Evolutionary conservation across 257 asterid genomes (phyloP).

Genomic region (Mentha longifolia): DNA sequence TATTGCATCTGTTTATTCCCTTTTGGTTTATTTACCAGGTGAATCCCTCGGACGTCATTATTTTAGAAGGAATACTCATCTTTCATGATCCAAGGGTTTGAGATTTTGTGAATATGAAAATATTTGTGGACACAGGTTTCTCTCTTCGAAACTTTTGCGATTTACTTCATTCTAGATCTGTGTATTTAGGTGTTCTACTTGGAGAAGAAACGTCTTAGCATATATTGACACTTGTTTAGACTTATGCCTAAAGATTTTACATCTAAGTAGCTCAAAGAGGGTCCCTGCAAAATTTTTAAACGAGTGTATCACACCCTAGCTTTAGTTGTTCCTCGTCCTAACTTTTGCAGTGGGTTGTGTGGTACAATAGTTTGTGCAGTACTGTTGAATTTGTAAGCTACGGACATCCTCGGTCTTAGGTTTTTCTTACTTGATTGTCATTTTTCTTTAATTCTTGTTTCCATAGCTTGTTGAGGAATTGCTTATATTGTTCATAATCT

Average conservation of each 20-base stretch:
- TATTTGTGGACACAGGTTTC: no score
- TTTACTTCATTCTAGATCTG: no score
- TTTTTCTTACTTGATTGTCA: background rate
- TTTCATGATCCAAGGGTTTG: no score
- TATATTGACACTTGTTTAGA: constrained; percentile 2
- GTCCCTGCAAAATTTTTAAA: constrained; percentile 8
- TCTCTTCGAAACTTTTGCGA: no score
- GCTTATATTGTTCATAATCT: constrained; percentile 24
- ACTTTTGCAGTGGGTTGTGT: background rate
- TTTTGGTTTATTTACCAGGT: no score
- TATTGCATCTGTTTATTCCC: no score
- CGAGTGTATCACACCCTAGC: constrained; percentile 16
- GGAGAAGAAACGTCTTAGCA: constrained; percentile 9
- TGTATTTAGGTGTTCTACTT: no score
- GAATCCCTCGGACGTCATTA: no score
- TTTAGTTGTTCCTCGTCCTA: constrained; percentile 12
- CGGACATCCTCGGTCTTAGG: constrained; percentile 9
- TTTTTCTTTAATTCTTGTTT: constrained; percentile 24
- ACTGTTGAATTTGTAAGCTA: constrained; percentile 16
- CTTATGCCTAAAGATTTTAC: constrained; percentile 5
- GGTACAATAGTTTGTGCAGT: constrained; percentile 9
- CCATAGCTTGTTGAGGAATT: constrained; percentile 8
- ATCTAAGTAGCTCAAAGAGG: constrained; percentile 26
- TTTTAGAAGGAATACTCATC: no score
- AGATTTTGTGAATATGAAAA: no score